Evolutionary conservation across 306 rosid genomes (phyloP), one percentile per base, ranked within the genome.

Genomic region (Carpinus viminea): DNA sequence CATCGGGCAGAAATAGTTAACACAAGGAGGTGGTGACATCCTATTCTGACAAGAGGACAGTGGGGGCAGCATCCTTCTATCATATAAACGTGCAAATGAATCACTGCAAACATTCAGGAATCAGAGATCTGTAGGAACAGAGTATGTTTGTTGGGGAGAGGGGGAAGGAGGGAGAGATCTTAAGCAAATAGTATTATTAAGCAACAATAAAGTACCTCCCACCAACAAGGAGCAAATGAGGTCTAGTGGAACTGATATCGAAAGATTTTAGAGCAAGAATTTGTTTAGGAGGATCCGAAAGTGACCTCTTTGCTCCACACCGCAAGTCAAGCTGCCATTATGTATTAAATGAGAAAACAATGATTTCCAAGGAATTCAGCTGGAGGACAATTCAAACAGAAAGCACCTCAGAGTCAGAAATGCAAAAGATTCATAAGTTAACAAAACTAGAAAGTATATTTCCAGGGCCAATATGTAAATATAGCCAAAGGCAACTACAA

Each of bases 81-180:
- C 99, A 79, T 96, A 93, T 82, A 96, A 83, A 68, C 99, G 99
- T 12, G 99, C 99, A 80, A 96, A 96, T 72, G 99, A 87, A 88
- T 93, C 99, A 66, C 99, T 96, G 89, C 87, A 85, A 76, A 75
- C 54, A 84, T 83, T 66, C 73, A 77, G 70, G 45, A 80, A 74
- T 21, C n/a, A 74, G 52, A 76, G 15, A 78, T 80, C 75, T 80
- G 79, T 61, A 57, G 50, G 62, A 77, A 83, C 59, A 73, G 64
- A 28, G 65, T 48, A 48, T 48, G 12, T 48, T 48, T 48, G 52
- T 48, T 48, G 13, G 10, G 51, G 10, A 11, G 51, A 47, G 51
- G 6, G 43, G 43, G 43, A 68, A 69, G 56, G 21, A 20, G 51
- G 56, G 57, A 52, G 8, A 59, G 66, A 48, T 60, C 26, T 68